phyloP scores from a whole-genome alignment of 192 early-diverging fungal genomes.

The Backusella parvicylindrica region DNA sequence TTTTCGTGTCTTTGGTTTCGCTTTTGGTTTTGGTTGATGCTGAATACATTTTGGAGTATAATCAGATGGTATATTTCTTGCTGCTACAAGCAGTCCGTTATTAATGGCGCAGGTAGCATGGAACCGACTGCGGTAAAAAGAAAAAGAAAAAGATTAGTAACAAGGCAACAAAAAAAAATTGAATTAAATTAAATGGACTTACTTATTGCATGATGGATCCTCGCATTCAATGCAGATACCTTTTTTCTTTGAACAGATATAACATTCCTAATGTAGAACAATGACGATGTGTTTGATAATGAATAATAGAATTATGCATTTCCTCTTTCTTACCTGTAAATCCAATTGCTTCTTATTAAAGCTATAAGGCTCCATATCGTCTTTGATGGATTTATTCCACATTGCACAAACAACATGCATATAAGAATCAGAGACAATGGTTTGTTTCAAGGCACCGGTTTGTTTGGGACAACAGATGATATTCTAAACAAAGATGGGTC shows the following conservation, averaged over 20 bases:
- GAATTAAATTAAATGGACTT: neutral
- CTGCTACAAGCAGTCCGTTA: constrained; percentile 11
- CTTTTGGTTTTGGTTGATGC: constrained; percentile 13
- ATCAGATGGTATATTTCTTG: constrained; percentile 1
- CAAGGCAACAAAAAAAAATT: neutral
- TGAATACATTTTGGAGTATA: constrained; percentile 8
- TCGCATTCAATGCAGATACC: constrained; percentile 22
- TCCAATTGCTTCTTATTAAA: constrained; percentile 21
- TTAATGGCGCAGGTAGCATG: constrained; percentile 35
- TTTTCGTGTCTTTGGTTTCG: neutral
- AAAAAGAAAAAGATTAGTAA: neutral
- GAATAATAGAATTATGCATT: neutral
- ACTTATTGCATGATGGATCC: neutral
- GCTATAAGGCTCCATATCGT: constrained; percentile 30
- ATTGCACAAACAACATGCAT: constrained; percentile 50
- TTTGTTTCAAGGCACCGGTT: constrained; percentile 42
- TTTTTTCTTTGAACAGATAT: constrained; percentile 19
- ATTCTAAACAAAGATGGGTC: constrained; percentile 16
- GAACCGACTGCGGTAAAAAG: constrained; percentile 8
- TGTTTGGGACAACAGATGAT: constrained; percentile 39
- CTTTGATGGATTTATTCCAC: constrained; percentile 32
- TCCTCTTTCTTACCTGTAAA: constrained; percentile 13
- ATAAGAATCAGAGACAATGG: constrained; percentile 36
- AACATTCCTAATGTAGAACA: neutral
- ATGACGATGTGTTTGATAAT: neutral